phyloP scores from a whole-genome alignment of 306 rosid genomes.

The Dalbergia oliveri region DNA sequence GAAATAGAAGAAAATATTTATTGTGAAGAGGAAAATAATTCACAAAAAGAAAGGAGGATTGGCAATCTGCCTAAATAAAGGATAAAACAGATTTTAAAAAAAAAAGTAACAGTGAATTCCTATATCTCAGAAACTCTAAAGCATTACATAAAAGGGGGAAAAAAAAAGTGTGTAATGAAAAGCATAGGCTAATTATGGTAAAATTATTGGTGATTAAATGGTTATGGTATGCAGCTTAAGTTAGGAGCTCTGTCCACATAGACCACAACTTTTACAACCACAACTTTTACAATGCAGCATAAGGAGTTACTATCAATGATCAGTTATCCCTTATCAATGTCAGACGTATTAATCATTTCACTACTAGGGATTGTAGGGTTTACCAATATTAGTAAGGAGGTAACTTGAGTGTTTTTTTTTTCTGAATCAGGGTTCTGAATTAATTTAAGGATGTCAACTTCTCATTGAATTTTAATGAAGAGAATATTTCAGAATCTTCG shows the following conservation, averaged over 20 bases:
- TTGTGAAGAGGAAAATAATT: not conserved
- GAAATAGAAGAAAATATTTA: not conserved
- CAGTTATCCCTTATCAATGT: too few species aligned
- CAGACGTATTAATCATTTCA: too few species aligned
- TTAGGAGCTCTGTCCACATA: not conserved
- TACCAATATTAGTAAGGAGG: too few species aligned
- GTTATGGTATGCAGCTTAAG: not conserved
- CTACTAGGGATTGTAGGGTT: too few species aligned
- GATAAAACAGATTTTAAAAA: not conserved
- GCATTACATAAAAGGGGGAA: not conserved
- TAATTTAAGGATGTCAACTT: too few species aligned
- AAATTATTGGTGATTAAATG: constrained; percentile 4
- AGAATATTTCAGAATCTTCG: too few species aligned
- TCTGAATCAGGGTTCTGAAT: too few species aligned
- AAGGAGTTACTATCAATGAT: too few species aligned
- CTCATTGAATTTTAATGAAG: too few species aligned
- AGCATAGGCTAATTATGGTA: not conserved
- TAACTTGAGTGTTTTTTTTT: too few species aligned
- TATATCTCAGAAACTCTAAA: constrained; percentile 7
- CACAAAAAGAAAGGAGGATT: not conserved
- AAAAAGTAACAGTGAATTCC: not conserved
- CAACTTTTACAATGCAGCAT: too few species aligned
- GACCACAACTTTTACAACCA: too few species aligned
- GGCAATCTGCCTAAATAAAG: not conserved
- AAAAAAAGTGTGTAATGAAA: constrained; percentile 8